phyloP scores from a whole-genome alignment of 2,329 filamentous ascomycete genomes.

The Coleophoma eucalyptorum region DNA sequence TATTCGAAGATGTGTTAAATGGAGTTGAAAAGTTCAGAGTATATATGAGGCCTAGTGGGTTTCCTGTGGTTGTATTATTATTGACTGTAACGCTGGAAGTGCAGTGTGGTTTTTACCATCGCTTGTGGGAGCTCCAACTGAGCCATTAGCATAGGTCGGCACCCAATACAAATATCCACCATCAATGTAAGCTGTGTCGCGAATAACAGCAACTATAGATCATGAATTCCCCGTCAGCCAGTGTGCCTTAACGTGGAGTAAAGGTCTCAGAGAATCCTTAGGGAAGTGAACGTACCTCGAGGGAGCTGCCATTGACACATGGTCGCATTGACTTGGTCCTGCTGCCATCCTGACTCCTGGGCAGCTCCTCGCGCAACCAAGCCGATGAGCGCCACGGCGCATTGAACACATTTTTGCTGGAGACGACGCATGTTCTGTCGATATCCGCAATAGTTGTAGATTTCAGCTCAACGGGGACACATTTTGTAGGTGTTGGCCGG shows the following conservation, averaged over 20 bases:
- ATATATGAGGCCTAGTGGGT: constrained; percentile 48
- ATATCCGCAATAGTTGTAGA: background rate
- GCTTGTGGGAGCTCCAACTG: constrained; percentile 16
- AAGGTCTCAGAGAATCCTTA: constrained; percentile 7
- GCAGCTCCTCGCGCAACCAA: constrained; percentile 21
- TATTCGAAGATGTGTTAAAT: constrained; percentile 49
- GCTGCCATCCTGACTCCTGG: constrained; percentile 45
- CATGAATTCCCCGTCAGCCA: constrained; percentile 18
- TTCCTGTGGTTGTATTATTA: constrained; percentile 34
- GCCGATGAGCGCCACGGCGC: background rate
- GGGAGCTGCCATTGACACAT: constrained; percentile 53
- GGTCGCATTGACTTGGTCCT: constrained; percentile 49
- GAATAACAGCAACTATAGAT: constrained; percentile 48
- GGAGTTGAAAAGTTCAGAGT: constrained; percentile 54
- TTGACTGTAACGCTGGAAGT: background rate
- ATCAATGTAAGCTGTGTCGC: constrained; percentile 62
- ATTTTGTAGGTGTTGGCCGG: background rate
- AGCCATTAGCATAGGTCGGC: constrained; percentile 43
- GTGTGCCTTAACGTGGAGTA: background rate
- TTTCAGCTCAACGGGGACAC: background rate
- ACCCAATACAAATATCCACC: constrained; percentile 55
- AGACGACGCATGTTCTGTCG: background rate
- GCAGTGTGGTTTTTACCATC: constrained; percentile 37
- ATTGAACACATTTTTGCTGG: background rate
- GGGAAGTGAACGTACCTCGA: constrained; percentile 28